Conservation (phyloP, 495 filamentous ascomycete genomes). For the Penicillium desertorum region DNA sequence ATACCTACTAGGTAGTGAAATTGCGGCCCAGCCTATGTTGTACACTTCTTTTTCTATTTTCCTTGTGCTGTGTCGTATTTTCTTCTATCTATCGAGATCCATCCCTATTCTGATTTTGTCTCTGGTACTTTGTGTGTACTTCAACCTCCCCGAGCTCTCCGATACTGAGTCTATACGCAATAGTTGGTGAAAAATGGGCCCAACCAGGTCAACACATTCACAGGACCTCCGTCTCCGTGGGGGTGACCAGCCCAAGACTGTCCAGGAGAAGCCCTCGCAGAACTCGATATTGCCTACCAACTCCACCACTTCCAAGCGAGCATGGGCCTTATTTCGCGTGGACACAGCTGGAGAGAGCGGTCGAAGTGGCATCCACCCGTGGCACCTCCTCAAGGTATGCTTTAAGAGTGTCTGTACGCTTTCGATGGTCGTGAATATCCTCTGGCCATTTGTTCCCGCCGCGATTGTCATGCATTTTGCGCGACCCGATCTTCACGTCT, state of each 20-base stretch:
- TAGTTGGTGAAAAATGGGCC: constrained; percentile 16
- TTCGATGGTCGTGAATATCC: constrained; percentile 60
- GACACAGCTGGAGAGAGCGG: constrained; percentile 65
- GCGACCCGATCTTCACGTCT: constrained; percentile 57
- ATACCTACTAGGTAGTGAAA: too few species aligned
- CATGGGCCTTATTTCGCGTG: constrained; percentile 43
- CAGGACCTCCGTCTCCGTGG: constrained; percentile 8
- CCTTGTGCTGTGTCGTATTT: neutral
- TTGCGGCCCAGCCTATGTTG: too few species aligned
- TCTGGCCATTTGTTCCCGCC: constrained; percentile 74
- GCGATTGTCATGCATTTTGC: constrained; percentile 66
- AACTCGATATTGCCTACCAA: constrained; percentile 31
- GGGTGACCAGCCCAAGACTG: neutral
- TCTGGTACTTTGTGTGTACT: neutral
- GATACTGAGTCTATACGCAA: neutral
- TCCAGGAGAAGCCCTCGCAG: constrained; percentile 21
- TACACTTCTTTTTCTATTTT: neutral
- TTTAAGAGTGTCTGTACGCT: constrained; percentile 57
- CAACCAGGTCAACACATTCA: constrained; percentile 18
- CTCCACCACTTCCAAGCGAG: constrained; percentile 22
- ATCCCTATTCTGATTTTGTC: neutral
- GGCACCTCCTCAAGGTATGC: constrained; percentile 59
- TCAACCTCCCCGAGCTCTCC: neutral
- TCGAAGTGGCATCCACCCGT: constrained; percentile 58
- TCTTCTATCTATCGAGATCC: neutral